A percentile compares a stretch with the other conserved stretches of the same genome.
Evolutionary conservation across 2,329 filamentous ascomycete species (phyloP).

Genomic region (Colletotrichum sp.): DNA sequence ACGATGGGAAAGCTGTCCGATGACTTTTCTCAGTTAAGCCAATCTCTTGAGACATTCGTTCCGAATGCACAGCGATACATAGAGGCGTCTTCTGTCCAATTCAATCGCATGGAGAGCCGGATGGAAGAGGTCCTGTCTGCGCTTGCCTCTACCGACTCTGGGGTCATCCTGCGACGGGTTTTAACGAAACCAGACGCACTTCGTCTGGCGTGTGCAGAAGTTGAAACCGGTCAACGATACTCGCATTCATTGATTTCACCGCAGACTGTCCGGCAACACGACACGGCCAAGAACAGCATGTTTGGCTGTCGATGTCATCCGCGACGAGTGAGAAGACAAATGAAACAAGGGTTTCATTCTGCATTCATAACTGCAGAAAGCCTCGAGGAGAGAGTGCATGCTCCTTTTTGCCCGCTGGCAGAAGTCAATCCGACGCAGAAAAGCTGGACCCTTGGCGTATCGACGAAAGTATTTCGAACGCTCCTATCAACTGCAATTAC

Average conservation of each 20-base stretch:
- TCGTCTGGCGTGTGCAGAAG: no score
- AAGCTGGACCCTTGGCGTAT: not conserved
- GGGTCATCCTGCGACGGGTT: no score
- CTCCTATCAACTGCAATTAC: fast-evolving
- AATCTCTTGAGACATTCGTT: fast-evolving
- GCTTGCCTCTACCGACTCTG: fast-evolving
- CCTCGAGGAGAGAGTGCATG: not conserved
- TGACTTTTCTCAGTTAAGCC: fast-evolving
- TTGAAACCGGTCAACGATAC: no score
- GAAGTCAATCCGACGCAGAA: not conserved
- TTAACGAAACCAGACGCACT: no score
- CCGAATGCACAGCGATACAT: no score
- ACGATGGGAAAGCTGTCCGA: not conserved
- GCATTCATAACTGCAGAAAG: fast-evolving
- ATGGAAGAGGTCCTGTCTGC: no score
- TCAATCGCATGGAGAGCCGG: no score
- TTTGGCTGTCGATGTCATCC: not conserved
- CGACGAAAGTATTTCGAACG: not conserved
- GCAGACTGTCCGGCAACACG: fast-evolving
- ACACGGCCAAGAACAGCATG: fast-evolving
- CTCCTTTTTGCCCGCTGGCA: not conserved
- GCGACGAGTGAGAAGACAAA: not conserved
- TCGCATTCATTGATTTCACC: fast-evolving
- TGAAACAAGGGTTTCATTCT: not conserved
- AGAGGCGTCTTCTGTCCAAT: fast-evolving